Evolutionary conservation across 495 filamentous ascomycete genomes (phyloP).

Genomic region (Aspergillus affinis): DNA sequence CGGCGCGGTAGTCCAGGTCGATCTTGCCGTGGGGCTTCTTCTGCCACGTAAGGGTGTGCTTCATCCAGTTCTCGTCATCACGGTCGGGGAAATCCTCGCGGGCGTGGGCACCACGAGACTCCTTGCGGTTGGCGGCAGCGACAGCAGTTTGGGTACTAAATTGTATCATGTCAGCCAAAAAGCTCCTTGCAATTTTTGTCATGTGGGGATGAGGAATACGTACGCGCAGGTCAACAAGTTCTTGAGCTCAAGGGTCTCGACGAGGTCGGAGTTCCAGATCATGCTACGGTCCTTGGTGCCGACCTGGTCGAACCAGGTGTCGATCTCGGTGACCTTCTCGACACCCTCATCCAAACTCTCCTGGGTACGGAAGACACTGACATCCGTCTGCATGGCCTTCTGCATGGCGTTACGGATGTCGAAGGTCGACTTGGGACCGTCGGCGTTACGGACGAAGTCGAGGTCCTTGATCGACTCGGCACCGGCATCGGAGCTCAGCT

Average conservation of each 20-base stretch:
- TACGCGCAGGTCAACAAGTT: conserved; percentile 95
- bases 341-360: conserved; percentile 86
- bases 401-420: conserved; percentile 93
- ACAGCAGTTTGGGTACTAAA: conserved; percentile 77
- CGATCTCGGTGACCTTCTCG: conserved; percentile 73
- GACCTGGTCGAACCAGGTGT: conserved; percentile 74
- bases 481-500: conserved; percentile 78
- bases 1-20: conserved; percentile 73
- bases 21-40: conserved; percentile 79
- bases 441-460: conserved; percentile 78
- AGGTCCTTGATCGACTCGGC: conserved; percentile 82
- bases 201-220: conserved; percentile 32
- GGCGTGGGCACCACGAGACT: conserved; percentile 92
- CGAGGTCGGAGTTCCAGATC: conserved; percentile 98
- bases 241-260: conserved; percentile 90
- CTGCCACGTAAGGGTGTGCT: conserved; percentile 94
- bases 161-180: conserved; percentile 6
- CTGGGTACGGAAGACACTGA: conserved; percentile 95
- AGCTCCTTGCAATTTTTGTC: background rate
- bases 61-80: conserved; percentile 97
- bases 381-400: conserved; percentile 96
- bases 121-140: conserved; percentile 83
- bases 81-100: conserved; percentile 92
- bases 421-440: conserved; percentile 80
- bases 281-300: conserved; percentile 97